Evolutionary conservation across 805 yeast genomes (phyloP).

Genomic region (Kluyveromyces starmeri): DNA sequence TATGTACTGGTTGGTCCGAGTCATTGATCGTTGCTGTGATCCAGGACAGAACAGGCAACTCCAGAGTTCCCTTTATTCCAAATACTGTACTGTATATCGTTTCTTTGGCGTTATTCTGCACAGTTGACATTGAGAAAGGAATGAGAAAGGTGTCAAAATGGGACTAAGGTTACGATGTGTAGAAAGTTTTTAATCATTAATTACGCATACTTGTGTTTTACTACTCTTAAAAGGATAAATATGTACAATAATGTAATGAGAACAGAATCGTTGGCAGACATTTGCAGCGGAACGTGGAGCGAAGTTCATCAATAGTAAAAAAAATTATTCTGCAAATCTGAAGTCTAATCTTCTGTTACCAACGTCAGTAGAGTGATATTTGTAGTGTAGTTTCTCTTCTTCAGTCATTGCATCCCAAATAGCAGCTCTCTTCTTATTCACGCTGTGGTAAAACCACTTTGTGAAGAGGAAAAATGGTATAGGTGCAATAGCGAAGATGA

Average conservation of each 20-base stretch:
- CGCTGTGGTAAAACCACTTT: slow-evolving; percentile 24
- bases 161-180: neutral
- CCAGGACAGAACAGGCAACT: slow-evolving; percentile 33
- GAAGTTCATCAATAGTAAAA: no score
- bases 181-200: neutral
- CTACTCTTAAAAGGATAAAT: no score
- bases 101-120: slow-evolving; percentile 20
- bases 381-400: slow-evolving; percentile 43
- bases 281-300: no score
- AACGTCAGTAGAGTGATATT: slow-evolving; percentile 36
- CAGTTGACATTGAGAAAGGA: slow-evolving; percentile 30
- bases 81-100: slow-evolving; percentile 27
- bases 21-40: slow-evolving; percentile 32
- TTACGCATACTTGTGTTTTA: neutral
- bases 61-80: slow-evolving; percentile 32
- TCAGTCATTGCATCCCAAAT: slow-evolving; percentile 43
- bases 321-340: slow-evolving; percentile 23
- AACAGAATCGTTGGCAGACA: no score
- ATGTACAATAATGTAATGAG: no score
- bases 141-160: slow-evolving; percentile 18
- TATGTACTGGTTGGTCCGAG: slow-evolving; percentile 37
- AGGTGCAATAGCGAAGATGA: slow-evolving; percentile 28
- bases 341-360: slow-evolving; percentile 56
- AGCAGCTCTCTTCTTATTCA: slow-evolving; percentile 36
- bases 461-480: slow-evolving; percentile 21